Evolutionary conservation across 1,139 yeast species (phyloP).

Genomic region (Pichia sp.): DNA sequence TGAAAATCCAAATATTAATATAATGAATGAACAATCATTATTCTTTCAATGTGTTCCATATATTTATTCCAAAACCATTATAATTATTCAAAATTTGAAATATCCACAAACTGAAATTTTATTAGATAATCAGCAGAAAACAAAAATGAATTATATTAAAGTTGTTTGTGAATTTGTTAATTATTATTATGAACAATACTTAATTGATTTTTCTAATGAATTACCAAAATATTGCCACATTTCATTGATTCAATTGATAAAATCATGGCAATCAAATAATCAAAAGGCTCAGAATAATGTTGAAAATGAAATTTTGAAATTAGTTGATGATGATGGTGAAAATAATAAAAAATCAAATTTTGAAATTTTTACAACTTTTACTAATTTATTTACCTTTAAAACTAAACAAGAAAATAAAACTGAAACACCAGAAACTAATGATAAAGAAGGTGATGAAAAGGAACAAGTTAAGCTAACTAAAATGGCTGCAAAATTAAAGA

Average conservation of each 20-base stretch:
- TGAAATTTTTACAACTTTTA: conserved; percentile 39
- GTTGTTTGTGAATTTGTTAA: conserved; percentile 28
- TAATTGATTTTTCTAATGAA: conserved; percentile 28
- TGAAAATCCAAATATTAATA: conserved; percentile 21
- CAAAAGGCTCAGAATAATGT: conserved; percentile 21
- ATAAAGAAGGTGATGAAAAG: conserved; percentile 12
- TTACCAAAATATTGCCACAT: conserved; percentile 29
- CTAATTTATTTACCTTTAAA: conserved; percentile 43
- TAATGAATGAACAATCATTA: conserved; percentile 29
- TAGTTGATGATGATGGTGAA: conserved; percentile 25
- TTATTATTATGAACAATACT: conserved; percentile 29
- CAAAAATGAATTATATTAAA: conserved; percentile 25
- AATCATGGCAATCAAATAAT: conserved; percentile 25
- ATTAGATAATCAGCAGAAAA: conserved; percentile 4
- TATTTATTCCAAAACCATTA: conserved; percentile 24
- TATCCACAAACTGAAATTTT: conserved; percentile 24
- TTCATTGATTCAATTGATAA: conserved; percentile 23
- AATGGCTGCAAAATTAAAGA: conserved; percentile 50
- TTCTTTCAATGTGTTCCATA: conserved; percentile 32
- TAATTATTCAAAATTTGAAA: conserved; percentile 19
- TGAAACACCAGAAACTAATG: conserved; percentile 6
- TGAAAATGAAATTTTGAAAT: conserved; percentile 26
- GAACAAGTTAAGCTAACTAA: conserved; percentile 25
- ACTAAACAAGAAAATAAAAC: conserved; percentile 38
- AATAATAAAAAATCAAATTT: conserved; percentile 21